Conservation (phyloP, 306 rosid species). For the Dryas alaskensis region DNA sequence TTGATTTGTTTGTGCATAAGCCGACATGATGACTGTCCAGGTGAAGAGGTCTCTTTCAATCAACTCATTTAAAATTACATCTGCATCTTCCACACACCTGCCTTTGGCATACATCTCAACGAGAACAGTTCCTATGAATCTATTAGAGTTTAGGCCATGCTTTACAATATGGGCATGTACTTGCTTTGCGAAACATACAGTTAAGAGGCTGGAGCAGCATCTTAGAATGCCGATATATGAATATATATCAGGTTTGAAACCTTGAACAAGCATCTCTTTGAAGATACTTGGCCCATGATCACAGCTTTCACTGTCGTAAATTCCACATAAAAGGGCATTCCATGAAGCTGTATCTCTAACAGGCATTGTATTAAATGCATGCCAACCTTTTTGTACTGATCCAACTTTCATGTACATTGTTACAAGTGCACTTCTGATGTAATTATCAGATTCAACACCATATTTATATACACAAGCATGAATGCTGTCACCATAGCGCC, state of each 20-base stretch:
- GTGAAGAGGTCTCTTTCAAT: conserved; percentile 23
- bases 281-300: conserved; percentile 8
- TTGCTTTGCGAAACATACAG: conserved; percentile 25
- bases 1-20: conserved; percentile 13
- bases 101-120: conserved; percentile 30
- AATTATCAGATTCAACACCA: conserved; percentile 19
- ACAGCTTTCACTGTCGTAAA: conserved; percentile 14
- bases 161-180: conserved; percentile 28
- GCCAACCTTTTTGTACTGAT: conserved; percentile 17
- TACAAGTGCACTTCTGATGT: conserved; percentile 17
- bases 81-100: conserved; percentile 25
- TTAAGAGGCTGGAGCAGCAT: conserved; percentile 21
- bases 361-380: conserved; percentile 17
- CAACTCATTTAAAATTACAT: conserved; percentile 21
- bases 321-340: conserved; percentile 26
- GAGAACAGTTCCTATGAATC: conserved; percentile 26
- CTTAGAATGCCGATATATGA: conserved; percentile 25
- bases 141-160: conserved; percentile 4
- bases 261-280: conserved; percentile 14
- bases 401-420: conserved; percentile 31
- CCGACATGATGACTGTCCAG: conserved; percentile 30
- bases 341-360: conserved; percentile 26
- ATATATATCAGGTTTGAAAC: conserved; percentile 20
- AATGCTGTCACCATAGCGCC: conserved; percentile 25
- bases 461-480: conserved; percentile 28